Evolutionary conservation across 2,329 filamentous ascomycete genomes (phyloP).

Genomic region (Dothidotthia symphoricarpi): DNA sequence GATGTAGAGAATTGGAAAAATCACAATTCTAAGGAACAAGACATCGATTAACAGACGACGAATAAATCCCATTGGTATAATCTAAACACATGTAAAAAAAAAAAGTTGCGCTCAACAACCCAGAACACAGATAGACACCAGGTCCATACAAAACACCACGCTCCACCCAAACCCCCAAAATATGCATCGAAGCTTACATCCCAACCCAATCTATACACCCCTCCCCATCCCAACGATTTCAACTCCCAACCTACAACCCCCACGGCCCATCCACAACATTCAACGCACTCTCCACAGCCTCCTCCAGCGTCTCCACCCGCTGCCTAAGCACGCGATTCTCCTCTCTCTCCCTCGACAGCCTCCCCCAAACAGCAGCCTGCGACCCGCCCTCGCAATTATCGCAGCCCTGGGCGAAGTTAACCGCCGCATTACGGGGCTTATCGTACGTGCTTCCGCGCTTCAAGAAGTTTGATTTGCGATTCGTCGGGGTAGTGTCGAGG

Average conservation of each 20-base stretch:
- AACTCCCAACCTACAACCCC: constrained; percentile 16
- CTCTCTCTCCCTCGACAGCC: constrained; percentile 52
- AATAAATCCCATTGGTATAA: no score
- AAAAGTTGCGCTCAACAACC: no score
- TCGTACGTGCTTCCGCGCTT: constrained; percentile 36
- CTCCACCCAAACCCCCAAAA: no score
- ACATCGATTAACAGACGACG: no score
- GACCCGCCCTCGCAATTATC: constrained; percentile 39
- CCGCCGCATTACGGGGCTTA: constrained; percentile 45
- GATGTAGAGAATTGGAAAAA: no score
- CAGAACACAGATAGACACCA: no score
- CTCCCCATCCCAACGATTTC: no score
- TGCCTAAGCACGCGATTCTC: constrained; percentile 56
- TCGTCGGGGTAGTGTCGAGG: constrained; percentile 27
- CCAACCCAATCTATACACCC: no score
- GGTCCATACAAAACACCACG: no score
- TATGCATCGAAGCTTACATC: no score
- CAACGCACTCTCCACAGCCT: constrained; percentile 57
- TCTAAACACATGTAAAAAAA: no score
- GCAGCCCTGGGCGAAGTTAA: constrained; percentile 32
- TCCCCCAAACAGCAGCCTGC: constrained; percentile 52
- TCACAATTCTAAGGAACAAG: no score
- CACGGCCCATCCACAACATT: constrained; percentile 48
- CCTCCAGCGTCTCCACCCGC: constrained; percentile 54
- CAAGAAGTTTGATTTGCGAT: constrained; percentile 32